Conservation (phyloP, 352 stramenopile species). For the Globisporangium ultimum region DNA sequence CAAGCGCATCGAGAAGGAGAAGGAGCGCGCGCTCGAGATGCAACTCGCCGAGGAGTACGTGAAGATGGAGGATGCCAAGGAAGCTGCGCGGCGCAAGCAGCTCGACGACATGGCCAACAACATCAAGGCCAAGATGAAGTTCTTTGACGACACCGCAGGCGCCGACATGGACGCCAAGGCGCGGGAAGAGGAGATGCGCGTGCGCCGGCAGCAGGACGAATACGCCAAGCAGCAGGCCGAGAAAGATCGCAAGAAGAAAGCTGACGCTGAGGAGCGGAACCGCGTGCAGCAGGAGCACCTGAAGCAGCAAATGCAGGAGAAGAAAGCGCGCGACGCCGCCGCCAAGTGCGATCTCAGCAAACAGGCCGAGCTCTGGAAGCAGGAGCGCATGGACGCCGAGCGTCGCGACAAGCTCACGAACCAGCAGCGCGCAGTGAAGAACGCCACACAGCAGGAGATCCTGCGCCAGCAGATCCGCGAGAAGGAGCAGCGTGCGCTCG, state of each 20-base stretch:
- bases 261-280: constrained; percentile 48
- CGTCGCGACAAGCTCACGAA: constrained; percentile 40
- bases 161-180: constrained; percentile 56
- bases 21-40: constrained; percentile 56
- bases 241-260: constrained; percentile 45
- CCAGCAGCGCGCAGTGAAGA: constrained; percentile 48
- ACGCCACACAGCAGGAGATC: constrained; percentile 58
- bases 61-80: constrained; percentile 69
- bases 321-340: constrained; percentile 51
- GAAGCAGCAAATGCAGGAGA: constrained; percentile 63
- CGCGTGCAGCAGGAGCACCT: constrained; percentile 52
- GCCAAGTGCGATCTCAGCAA: constrained; percentile 66
- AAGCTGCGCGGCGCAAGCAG: constrained; percentile 50
- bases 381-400: constrained; percentile 60
- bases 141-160: constrained; percentile 79
- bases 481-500: constrained; percentile 52
- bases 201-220: constrained; percentile 62
- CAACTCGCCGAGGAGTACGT: constrained; percentile 74
- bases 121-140: constrained; percentile 84
- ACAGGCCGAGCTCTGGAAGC: constrained; percentile 77
- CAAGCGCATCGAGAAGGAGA: constrained; percentile 50
- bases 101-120: constrained; percentile 69
- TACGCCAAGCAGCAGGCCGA: constrained; percentile 56
- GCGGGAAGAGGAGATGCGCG: constrained; percentile 62
- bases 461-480: constrained; percentile 70